A percentile compares a stretch with the other conserved stretches of the same genome.
Conservation (phyloP, 495 filamentous ascomycete genomes). For the Cladorrhinum samala region DNA sequence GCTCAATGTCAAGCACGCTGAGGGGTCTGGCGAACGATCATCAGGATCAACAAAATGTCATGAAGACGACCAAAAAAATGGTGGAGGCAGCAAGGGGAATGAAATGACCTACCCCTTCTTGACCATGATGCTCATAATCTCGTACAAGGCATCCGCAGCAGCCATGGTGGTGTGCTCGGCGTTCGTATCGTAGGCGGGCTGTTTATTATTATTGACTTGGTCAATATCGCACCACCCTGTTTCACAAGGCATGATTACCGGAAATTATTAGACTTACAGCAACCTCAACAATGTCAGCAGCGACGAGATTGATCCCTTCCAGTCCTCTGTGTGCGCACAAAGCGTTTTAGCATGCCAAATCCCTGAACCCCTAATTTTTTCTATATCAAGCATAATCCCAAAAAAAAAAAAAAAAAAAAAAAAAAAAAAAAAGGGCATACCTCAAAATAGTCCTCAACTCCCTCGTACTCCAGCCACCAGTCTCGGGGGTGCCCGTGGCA, state of each 20-base stretch:
- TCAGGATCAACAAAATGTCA: background rate
- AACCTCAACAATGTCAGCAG: constrained; percentile 81
- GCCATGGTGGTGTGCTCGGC: constrained; percentile 83
- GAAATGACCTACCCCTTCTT: constrained; percentile 42
- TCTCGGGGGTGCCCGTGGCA: constrained; percentile 69
- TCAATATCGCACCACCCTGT: constrained; percentile 2
- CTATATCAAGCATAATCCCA: too few species aligned
- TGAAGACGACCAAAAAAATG: background rate
- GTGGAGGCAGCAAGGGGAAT: too few species aligned
- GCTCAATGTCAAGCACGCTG: constrained; percentile 13
- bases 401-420: too few species aligned
- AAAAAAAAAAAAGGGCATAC: too few species aligned
- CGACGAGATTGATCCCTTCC: constrained; percentile 65
- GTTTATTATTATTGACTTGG: constrained; percentile 9
- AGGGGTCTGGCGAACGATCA: constrained; percentile 7
- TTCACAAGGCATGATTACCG: background rate
- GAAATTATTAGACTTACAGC: constrained; percentile 29
- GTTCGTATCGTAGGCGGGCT: constrained; percentile 81
- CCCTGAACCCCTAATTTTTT: too few species aligned
- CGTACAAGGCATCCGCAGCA: constrained; percentile 74
- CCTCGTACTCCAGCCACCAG: constrained; percentile 69
- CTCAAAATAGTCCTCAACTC: constrained; percentile 69
- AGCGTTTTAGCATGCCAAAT: too few species aligned
- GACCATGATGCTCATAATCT: constrained; percentile 82
- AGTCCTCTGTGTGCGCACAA: too few species aligned